Base-by-base conservation (phyloP, 2,329 filamentous ascomycete genomes). In the Domatiomyces catenatus region DNA sequence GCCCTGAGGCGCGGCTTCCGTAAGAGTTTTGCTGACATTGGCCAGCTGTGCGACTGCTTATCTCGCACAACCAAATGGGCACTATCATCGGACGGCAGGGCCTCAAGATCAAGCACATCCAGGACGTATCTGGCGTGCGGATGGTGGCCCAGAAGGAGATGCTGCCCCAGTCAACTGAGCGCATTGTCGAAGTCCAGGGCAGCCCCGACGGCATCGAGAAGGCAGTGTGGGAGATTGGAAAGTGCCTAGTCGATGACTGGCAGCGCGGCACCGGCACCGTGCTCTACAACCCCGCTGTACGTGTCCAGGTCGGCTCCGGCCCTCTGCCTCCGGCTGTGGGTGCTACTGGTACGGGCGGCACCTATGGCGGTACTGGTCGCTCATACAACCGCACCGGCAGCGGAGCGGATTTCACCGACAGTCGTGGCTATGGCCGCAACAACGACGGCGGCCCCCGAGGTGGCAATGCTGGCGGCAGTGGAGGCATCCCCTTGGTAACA, bases 141-240 rank as follows among this genome's bases (percentile, higher is more conserved):
- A 98, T 98, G 92, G 89, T 98, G 47, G 92, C 92, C 42, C 92
- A 98, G 70, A 98, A 98, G 72, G 92, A 98, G 64, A 98, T 98
- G 92, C 81, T 98, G 6, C 92, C 92, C 36, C 92, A 98, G 69
- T 98, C 92, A 5, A 98, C 92, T 32, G 92, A 98, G 74, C 84
- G 92, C 58, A 89, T 98, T 61, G 92, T 98, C 58, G 92, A 98
- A 66, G 84, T 98, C 45, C 89, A 95, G 67, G 92, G 92, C 60
- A 90, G 84, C 17, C 89, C 92, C 15, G 88, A 94, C 50, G 89
- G 90, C 54, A 94, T 98, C 61, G 88, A 95, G 70, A 88, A 89
- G 66, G 90, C 92, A 56, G 77, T 94, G 50, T 96, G 92, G 92
- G 92, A 98, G 68, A 98, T 98, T 63, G 92, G 87, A 74, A 96